A percentile compares a stretch with the other conserved stretches of the same genome.
Evolutionary conservation across 2,329 filamentous ascomycete species (phyloP).

Genomic region (Xylaria digitata): DNA sequence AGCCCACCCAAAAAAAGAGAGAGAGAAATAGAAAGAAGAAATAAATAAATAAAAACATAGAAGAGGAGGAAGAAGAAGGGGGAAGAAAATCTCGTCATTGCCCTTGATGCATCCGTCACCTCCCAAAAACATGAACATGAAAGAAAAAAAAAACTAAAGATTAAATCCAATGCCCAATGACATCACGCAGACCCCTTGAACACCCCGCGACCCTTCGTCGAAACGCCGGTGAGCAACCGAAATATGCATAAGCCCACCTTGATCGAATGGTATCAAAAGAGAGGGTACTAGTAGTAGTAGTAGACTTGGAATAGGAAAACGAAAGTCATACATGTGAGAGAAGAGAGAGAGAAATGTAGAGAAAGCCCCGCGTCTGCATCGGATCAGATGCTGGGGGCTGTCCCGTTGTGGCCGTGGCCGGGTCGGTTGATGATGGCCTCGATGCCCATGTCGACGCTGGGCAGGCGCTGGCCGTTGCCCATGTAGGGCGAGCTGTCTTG

Average conservation of each 20-base stretch:
- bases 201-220: slow-evolving; percentile 14
- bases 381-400: slow-evolving; percentile 34
- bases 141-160: slow-evolving; percentile 3
- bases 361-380: background rate
- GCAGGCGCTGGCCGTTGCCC: slow-evolving; percentile 59
- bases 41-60: background rate
- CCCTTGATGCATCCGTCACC: slow-evolving; percentile 1
- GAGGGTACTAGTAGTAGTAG: slow-evolving; percentile 4
- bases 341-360: slow-evolving; percentile 3
- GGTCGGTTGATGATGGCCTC: slow-evolving; percentile 68
- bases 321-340: slow-evolving; percentile 25
- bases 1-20: too few species aligned
- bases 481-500: slow-evolving; percentile 61
- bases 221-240: slow-evolving; percentile 21
- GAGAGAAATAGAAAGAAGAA: background rate
- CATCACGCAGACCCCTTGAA: slow-evolving; percentile 18
- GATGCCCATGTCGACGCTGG: slow-evolving; percentile 71
- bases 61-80: background rate
- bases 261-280: slow-evolving; percentile 15
- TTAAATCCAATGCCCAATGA: slow-evolving; percentile 6
- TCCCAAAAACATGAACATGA: background rate
- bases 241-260: slow-evolving; percentile 24
- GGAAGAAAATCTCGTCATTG: background rate
- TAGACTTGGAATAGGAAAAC: slow-evolving; percentile 1
- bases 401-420: slow-evolving; percentile 34